phyloP scores from a whole-genome alignment of 176 grass and related monocot species.

The Avena eriantha region DNA sequence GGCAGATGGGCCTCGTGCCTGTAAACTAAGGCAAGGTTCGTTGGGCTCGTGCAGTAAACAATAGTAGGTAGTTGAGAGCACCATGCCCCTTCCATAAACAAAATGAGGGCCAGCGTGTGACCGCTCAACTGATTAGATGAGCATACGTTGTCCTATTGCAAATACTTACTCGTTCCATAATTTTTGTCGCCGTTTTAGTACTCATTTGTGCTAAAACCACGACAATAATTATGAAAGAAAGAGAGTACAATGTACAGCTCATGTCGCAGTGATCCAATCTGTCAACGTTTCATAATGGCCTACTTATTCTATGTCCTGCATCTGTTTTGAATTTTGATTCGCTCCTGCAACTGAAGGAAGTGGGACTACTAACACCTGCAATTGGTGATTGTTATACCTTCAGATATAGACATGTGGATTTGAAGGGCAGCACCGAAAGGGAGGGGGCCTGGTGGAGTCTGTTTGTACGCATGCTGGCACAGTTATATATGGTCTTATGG shows the following conservation, averaged over 20 bases:
- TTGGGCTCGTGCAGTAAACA: slow-evolving; percentile 25
- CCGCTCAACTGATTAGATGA: background rate
- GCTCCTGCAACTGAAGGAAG: background rate
- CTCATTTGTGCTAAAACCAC: no score
- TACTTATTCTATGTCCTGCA: background rate
- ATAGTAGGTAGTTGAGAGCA: slow-evolving; percentile 23
- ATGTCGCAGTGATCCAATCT: background rate
- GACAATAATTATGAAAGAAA: no score
- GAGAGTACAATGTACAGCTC: no score
- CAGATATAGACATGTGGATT: background rate
- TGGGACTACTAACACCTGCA: background rate
- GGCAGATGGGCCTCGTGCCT: slow-evolving; percentile 40
- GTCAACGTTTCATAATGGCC: background rate
- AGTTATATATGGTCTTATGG: background rate
- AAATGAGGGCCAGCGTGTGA: background rate
- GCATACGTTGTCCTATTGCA: background rate
- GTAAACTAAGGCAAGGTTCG: slow-evolving; percentile 7
- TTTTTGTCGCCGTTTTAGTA: no score
- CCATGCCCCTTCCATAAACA: background rate
- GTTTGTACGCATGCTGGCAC: background rate
- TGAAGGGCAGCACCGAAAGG: background rate
- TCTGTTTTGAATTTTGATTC: background rate
- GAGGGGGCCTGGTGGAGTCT: background rate
- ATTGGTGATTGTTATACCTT: background rate
- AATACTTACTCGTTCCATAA: no score